Evolutionary conservation across 495 filamentous ascomycete species (phyloP).

Genomic region (Rostrohypoxylon terebratum): DNA sequence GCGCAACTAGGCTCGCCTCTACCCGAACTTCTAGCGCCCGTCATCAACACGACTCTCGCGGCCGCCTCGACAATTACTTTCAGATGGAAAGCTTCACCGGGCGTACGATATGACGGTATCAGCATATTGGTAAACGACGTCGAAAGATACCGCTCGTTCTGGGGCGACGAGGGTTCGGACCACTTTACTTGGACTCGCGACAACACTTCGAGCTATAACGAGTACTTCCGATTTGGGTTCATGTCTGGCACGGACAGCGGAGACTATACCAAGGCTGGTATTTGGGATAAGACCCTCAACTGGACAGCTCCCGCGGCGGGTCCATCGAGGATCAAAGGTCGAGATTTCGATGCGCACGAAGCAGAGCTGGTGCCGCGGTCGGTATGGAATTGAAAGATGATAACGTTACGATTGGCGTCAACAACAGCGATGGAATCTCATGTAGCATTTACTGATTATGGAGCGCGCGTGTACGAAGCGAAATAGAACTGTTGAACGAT

Average conservation of each 20-base stretch:
- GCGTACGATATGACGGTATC: slow-evolving; percentile 78
- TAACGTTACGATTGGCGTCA: slow-evolving; percentile 23
- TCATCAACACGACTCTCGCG: slow-evolving; percentile 52
- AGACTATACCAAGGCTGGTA: slow-evolving; percentile 85
- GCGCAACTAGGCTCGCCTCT: slow-evolving; percentile 74
- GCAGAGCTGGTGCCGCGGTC: slow-evolving; percentile 29
- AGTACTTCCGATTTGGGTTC: slow-evolving; percentile 90
- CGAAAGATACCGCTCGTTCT: slow-evolving; percentile 78
- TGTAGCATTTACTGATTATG: not conserved
- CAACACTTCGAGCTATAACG: slow-evolving; percentile 57
- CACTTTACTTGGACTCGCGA: slow-evolving; percentile 62
- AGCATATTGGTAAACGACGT: slow-evolving; percentile 95
- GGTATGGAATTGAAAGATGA: slow-evolving; percentile 35
- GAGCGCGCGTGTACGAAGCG: not conserved
- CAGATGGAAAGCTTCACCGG: slow-evolving; percentile 64
- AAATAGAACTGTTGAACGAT: not conserved
- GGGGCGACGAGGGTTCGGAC: slow-evolving; percentile 58
- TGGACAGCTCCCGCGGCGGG: slow-evolving; percentile 71
- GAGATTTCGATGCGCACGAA: slow-evolving; percentile 34
- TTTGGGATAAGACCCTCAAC: slow-evolving; percentile 74
- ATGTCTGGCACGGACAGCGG: slow-evolving; percentile 74
- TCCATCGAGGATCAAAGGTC: slow-evolving; percentile 54
- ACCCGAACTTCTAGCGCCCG: slow-evolving; percentile 69
- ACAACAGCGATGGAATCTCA: not conserved
- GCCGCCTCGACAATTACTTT: slow-evolving; percentile 63